phyloP scores from a whole-genome alignment of 768 basidiomycete species.

The Pleurotus tuber-regium region DNA sequence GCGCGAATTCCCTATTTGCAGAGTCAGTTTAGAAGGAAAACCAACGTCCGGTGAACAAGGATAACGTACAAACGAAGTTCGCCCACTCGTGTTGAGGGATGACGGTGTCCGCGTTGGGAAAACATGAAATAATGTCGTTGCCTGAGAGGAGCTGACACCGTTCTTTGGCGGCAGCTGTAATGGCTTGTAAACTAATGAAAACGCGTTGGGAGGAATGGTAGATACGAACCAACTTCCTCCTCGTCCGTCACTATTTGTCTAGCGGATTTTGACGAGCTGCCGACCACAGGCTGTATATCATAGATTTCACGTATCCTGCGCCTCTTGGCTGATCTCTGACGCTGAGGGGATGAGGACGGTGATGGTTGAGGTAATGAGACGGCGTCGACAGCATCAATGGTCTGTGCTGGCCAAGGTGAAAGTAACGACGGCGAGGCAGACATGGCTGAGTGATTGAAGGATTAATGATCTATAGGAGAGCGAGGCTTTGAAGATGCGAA shows the following conservation, averaged over 20 bases:
- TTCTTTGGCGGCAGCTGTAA: conserved; percentile 37
- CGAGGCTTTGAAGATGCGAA: conserved; percentile 20
- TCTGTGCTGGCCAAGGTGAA: conserved; percentile 45
- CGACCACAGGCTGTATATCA: conserved; percentile 11
- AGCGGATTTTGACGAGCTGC: conserved; percentile 26
- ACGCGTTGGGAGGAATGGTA: conserved; percentile 10
- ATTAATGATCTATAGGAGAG: conserved; percentile 12
- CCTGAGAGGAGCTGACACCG: conserved; percentile 56
- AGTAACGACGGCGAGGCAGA: conserved; percentile 27
- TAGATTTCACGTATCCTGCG: conserved; percentile 21
- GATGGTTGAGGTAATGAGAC: conserved; percentile 9
- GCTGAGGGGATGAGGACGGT: conserved; percentile 15
- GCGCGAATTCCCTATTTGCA: conserved; percentile 65
- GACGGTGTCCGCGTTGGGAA: conserved; percentile 50
- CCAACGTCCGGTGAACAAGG: conserved; percentile 11
- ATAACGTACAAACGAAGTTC: conserved; percentile 74
- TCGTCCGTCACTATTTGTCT: conserved; percentile 40
- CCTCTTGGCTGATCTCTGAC: conserved; percentile 28
- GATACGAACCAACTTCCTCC: conserved; percentile 28
- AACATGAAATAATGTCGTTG: conserved; percentile 79
- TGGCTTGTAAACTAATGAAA: conserved; percentile 2
- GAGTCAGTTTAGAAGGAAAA: conserved; percentile 13
- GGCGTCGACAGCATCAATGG: conserved; percentile 22
- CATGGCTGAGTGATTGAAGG: conserved; percentile 29
- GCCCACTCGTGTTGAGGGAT: conserved; percentile 76